These are phyloP conservation scores for Cerioporus squamosus DNA, from an alignment of 1,284 basidiomycete genomes.

Conservation along the genomic window DNA sequence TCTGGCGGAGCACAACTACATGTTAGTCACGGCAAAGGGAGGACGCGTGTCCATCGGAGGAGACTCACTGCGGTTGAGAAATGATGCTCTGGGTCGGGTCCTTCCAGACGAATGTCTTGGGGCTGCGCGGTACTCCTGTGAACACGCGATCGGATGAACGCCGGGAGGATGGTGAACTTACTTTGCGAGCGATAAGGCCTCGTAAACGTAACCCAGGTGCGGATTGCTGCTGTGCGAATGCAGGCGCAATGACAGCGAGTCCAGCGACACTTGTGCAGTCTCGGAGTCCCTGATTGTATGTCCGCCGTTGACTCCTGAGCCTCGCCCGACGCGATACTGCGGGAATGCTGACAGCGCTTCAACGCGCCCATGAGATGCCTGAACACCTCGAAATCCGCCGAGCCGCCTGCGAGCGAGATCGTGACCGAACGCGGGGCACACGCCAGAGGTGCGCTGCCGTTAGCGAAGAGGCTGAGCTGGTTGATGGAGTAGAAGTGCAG, in stretches of 20 bases:
- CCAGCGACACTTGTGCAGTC: conserved; percentile 30
- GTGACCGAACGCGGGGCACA: conserved; percentile 31
- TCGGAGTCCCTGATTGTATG: neutral
- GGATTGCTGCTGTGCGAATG: conserved; percentile 47
- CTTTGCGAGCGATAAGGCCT: conserved; percentile 46
- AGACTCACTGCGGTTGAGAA: conserved; percentile 59
- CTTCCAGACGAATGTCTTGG: conserved; percentile 56
- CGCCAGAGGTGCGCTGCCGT: conserved; percentile 20
- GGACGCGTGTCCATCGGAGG: too few relatives aligned
- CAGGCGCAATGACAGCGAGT: conserved; percentile 43
- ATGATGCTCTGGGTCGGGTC: conserved; percentile 62
- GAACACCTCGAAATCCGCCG: conserved; percentile 37
- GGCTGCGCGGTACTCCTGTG: conserved; percentile 36
- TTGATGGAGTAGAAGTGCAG: conserved; percentile 36
- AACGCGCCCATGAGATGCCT: conserved; percentile 31
- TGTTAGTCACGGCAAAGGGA: too few relatives aligned
- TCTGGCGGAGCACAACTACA: conserved; percentile 42
- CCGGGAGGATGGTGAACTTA: conserved; percentile 31
- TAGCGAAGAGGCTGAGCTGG: conserved; percentile 36
- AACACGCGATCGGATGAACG: neutral
- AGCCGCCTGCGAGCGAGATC: conserved; percentile 37
- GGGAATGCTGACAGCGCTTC: conserved; percentile 19
- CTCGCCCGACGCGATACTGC: neutral
- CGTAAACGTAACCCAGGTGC: conserved; percentile 40
- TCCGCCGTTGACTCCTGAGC: too few relatives aligned